These are phyloP conservation scores for Blastocystis sp. DNA, from an alignment of 352 stramenopile species.

Conservation along the genomic window DNA sequence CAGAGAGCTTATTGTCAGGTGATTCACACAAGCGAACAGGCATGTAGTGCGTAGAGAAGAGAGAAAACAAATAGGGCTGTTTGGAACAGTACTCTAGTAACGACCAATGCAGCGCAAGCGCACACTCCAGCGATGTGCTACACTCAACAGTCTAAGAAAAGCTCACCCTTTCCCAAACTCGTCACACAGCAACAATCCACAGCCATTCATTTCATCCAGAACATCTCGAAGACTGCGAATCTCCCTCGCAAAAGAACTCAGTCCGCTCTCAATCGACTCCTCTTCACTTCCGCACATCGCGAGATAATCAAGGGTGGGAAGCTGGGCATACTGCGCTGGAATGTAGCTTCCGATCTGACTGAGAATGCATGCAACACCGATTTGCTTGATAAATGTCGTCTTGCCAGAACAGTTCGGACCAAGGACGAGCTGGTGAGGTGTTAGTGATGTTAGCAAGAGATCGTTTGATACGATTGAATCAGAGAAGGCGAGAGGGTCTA, in stretches of 20 bases:
- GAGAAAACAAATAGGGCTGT: neutral
- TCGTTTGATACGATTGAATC: slow-evolving; percentile 4
- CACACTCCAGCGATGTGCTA: slow-evolving; percentile 14
- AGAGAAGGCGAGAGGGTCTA: neutral
- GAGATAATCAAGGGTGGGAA: slow-evolving; percentile 79
- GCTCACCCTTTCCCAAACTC: slow-evolving; percentile 22
- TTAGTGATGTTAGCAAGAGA: neutral
- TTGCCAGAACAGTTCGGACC: slow-evolving; percentile 72
- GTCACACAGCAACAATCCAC: neutral
- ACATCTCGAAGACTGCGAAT: neutral
- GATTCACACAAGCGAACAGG: neutral
- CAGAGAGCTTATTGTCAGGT: neutral
- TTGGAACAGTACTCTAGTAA: neutral
- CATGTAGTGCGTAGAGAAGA: neutral
- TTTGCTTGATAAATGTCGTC: slow-evolving; percentile 82
- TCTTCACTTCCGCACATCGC: slow-evolving; percentile 72
- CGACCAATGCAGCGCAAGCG: neutral
- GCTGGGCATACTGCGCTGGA: slow-evolving; percentile 68
- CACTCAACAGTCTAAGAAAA: neutral
- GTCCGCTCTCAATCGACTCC: neutral
- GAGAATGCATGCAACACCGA: slow-evolving; percentile 82
- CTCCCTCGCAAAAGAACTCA: neutral
- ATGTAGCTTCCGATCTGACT: slow-evolving; percentile 85
- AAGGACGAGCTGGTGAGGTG: neutral
- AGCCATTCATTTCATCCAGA: neutral